These are phyloP conservation scores for Tricholoma sp. DNA, from an alignment of 768 basidiomycete species.

Conservation along the genomic window DNA sequence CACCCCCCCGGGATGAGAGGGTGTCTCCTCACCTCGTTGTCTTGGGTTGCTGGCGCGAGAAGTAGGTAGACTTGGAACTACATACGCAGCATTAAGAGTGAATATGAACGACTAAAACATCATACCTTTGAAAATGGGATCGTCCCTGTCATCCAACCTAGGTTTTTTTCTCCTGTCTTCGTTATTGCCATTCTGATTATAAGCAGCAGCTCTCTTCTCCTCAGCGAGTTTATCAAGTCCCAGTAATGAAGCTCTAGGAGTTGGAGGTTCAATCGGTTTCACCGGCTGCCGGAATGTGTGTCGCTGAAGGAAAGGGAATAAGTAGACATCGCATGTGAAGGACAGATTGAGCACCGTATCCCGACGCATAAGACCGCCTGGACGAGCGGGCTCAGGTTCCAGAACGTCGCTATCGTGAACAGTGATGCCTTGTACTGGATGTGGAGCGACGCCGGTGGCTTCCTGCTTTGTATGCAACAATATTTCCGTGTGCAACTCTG, in stretches of 20 bases:
- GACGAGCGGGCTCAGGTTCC: slow-evolving; percentile 70
- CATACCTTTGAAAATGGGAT: slow-evolving; percentile 84
- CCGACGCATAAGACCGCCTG: slow-evolving; percentile 72
- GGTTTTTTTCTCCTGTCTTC: slow-evolving; percentile 62
- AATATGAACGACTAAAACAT: neutral
- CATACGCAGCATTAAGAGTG: slow-evolving; percentile 8
- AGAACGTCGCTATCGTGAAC: slow-evolving; percentile 80
- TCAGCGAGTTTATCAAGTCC: slow-evolving; percentile 86
- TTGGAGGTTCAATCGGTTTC: slow-evolving; percentile 68
- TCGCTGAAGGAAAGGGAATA: slow-evolving; percentile 35
- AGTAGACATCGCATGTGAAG: neutral
- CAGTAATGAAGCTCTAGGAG: slow-evolving; percentile 73
- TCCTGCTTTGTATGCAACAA: slow-evolving; percentile 66
- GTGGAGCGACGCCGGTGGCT: slow-evolving; percentile 44
- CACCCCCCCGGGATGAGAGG: slow-evolving; percentile 88
- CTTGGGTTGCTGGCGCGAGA: slow-evolving; percentile 51
- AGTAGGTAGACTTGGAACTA: slow-evolving; percentile 77
- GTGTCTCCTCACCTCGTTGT: slow-evolving; percentile 84
- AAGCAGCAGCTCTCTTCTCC: slow-evolving; percentile 73
- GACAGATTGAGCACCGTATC: slow-evolving; percentile 45
- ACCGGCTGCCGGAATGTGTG: slow-evolving; percentile 80
- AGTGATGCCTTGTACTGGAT: slow-evolving; percentile 71
- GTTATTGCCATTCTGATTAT: slow-evolving; percentile 33
- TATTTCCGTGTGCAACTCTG: slow-evolving; percentile 77
- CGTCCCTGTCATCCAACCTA: slow-evolving; percentile 55